A percentile compares a stretch with the other conserved stretches of the same genome.
Conservation (phyloP, 2,329 filamentous ascomycete genomes). For the Akanthomyces muscarius region DNA sequence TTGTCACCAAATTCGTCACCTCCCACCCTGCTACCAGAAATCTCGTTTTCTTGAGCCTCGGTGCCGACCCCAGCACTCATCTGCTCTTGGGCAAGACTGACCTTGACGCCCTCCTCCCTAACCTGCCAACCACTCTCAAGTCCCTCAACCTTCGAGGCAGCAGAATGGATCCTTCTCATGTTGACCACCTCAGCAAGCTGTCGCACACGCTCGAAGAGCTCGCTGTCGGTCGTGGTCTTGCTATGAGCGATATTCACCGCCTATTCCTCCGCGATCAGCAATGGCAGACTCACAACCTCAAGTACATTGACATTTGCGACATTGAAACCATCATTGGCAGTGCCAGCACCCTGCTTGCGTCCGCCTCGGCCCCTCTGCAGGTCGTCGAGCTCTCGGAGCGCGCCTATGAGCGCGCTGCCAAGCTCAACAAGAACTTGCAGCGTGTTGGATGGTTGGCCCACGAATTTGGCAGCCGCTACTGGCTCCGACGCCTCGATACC, state of each 20-base stretch:
- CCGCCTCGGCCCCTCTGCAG: conserved; percentile 62
- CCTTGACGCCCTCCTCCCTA: conserved; percentile 59
- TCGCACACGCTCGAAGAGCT: conserved; percentile 72
- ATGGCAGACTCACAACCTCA: conserved; percentile 54
- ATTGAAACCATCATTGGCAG: conserved; percentile 52
- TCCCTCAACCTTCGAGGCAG: conserved; percentile 75
- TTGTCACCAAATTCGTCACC: conserved; percentile 66
- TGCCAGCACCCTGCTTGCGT: conserved; percentile 56
- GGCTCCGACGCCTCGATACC: conserved; percentile 59
- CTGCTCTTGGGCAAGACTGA: conserved; percentile 65
- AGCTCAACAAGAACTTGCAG: conserved; percentile 57
- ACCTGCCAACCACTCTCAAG: conserved; percentile 62
- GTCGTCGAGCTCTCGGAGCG: conserved; percentile 73
- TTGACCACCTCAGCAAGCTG: conserved; percentile 59
- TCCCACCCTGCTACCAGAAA: conserved; percentile 65
- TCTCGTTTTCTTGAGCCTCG: conserved; percentile 69
- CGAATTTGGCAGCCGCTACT: conserved; percentile 61
- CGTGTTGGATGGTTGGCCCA: conserved; percentile 66
- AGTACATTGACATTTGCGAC: conserved; percentile 74
- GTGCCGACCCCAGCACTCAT: conserved; percentile 67
- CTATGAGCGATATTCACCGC: conserved; percentile 60
- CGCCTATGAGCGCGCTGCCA: conserved; percentile 60
- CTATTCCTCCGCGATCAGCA: conserved; percentile 54
- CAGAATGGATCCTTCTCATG: conserved; percentile 61
- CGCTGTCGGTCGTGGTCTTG: conserved; percentile 64